phyloP scores from a whole-genome alignment of 495 filamentous ascomycete genomes.

The Neurospora terricola region DNA sequence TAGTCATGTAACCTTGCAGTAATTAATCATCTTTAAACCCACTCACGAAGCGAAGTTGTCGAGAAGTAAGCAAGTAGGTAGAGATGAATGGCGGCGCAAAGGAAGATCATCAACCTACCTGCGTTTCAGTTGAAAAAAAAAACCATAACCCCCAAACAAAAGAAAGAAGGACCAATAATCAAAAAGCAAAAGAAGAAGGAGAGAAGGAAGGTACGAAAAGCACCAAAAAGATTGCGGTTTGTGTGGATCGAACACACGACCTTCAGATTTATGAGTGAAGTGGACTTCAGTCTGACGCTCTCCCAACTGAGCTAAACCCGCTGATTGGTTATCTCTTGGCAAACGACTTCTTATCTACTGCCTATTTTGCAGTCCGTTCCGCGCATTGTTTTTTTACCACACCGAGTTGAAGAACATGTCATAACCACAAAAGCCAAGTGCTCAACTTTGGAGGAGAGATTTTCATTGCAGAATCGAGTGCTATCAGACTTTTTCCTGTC shows the following conservation, averaged over 20 bases:
- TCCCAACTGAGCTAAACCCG: not conserved
- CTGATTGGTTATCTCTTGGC: not conserved
- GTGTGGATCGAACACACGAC: not conserved
- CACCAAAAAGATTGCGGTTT: not conserved
- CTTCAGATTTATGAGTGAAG: not conserved
- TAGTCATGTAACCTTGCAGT: not conserved
- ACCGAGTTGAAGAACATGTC: not conserved
- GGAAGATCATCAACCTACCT: not conserved
- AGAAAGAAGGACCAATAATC: not conserved
- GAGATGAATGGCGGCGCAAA: not conserved
- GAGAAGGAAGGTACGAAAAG: not conserved
- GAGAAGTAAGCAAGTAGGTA: not conserved
- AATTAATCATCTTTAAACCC: not conserved
- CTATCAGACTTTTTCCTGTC: not conserved
- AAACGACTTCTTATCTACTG: not conserved
- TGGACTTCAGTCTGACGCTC: not conserved
- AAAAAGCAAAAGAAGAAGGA: not conserved
- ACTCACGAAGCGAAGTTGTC: not conserved
- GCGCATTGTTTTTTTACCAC: not conserved
- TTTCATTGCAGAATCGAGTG: not conserved
- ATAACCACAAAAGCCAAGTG: not conserved
- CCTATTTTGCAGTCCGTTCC: not conserved
- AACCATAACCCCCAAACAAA: not conserved
- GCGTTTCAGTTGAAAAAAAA: not conserved
- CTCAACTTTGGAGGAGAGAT: not conserved